phyloP scores from a whole-genome alignment of 495 filamentous ascomycete species.

The Aspergillus saccharolyticus region DNA sequence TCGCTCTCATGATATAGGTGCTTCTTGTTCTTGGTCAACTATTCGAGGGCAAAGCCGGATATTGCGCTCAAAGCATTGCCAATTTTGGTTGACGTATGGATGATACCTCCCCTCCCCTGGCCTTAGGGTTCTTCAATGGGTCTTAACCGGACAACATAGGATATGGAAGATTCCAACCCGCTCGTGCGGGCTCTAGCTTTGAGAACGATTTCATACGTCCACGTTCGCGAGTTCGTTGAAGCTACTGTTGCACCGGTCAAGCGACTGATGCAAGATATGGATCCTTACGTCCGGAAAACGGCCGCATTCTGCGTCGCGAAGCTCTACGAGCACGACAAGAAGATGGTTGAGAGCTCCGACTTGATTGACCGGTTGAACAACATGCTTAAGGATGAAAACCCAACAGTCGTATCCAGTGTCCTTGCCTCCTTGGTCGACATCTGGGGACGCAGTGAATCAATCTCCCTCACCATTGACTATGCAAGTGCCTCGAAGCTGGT shows the following conservation, averaged over 20 bases:
- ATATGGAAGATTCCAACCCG: constrained; percentile 91
- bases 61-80: constrained; percentile 90
- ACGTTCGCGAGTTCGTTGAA: constrained; percentile 94
- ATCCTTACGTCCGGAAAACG: constrained; percentile 97
- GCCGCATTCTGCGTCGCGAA: constrained; percentile 96
- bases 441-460: constrained; percentile 94
- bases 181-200: constrained; percentile 89
- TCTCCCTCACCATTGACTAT: constrained; percentile 98
- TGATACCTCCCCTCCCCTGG: not conserved
- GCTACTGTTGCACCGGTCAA: constrained; percentile 82
- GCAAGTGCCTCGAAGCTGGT: constrained; percentile 96
- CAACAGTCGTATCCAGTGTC: constrained; percentile 93
- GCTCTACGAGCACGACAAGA: constrained; percentile 91
- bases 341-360: constrained; percentile 83
- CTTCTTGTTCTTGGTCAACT: constrained; percentile 96
- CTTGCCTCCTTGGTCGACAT: constrained; percentile 94
- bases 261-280: constrained; percentile 74
- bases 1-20: constrained; percentile 55
- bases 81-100: constrained; percentile 72
- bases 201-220: constrained; percentile 94
- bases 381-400: constrained; percentile 91
- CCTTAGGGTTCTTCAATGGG: not conserved
- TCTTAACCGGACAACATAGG: constrained; percentile 45
- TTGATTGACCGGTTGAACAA: constrained; percentile 88
- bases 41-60: constrained; percentile 90